Percentiles rank a stretch among this genome's conserved stretches.
Conservation (phyloP, 495 filamentous ascomycete genomes). For the Xylaria acuta region DNA sequence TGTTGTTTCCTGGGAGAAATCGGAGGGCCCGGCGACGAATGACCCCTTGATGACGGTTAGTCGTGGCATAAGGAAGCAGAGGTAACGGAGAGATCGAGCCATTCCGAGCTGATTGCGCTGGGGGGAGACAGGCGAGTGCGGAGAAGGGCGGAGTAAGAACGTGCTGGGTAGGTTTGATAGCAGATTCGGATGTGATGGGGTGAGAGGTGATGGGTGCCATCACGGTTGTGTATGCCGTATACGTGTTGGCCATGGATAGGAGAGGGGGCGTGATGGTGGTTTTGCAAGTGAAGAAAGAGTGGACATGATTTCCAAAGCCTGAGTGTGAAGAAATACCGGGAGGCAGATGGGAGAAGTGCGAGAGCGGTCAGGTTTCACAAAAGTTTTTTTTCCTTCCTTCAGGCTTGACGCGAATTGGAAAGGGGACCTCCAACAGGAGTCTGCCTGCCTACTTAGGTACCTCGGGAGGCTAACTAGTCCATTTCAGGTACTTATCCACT, state of each 20-base stretch:
- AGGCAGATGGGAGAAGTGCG: neutral
- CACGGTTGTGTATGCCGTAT: neutral
- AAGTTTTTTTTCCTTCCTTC: neutral
- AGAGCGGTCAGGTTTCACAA: neutral
- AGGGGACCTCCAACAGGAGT: neutral
- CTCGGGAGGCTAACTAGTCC: neutral
- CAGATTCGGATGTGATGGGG: conserved; percentile 10
- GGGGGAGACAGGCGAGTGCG: neutral
- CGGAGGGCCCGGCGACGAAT: neutral
- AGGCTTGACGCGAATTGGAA: neutral
- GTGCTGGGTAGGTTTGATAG: neutral
- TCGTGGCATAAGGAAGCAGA: neutral
- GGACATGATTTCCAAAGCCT: neutral
- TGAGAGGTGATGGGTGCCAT: neutral
- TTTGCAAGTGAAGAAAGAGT: neutral
- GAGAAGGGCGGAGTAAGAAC: conserved; percentile 8
- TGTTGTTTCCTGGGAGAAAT: neutral
- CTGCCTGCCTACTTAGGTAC: too few relatives aligned
- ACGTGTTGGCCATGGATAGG: neutral
- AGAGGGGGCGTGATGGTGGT: neutral
- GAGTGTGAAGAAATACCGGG: neutral
- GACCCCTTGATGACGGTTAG: neutral
- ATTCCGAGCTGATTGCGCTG: neutral
- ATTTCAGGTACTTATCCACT: neutral
- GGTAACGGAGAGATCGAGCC: neutral